These are phyloP conservation scores for Candida chauliodis DNA, from an alignment of 805 yeast genomes.

Conservation along the genomic window DNA sequence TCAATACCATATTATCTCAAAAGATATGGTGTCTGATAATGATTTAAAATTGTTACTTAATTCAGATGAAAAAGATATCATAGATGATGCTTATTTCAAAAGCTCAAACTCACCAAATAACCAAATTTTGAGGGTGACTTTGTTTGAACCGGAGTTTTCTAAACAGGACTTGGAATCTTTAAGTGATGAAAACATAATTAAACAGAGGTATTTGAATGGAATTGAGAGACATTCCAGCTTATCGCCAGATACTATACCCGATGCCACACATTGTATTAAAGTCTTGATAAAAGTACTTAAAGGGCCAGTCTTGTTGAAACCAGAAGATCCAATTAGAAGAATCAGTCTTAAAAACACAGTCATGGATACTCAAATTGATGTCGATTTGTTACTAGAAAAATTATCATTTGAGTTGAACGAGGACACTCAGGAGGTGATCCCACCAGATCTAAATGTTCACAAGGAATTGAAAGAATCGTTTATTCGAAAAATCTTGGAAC, in stretches of 20 bases:
- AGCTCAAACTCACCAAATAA: conserved; percentile 20
- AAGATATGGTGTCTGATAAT: conserved; percentile 21
- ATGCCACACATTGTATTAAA: conserved; percentile 53
- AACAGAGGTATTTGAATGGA: conserved; percentile 45
- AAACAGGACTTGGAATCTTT: conserved; percentile 42
- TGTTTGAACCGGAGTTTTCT: conserved; percentile 50
- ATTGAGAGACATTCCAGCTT: conserved; percentile 25
- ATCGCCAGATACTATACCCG: conserved; percentile 40
- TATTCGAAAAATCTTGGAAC: conserved; percentile 52
- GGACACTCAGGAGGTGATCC: conserved; percentile 35
- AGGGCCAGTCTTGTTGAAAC: conserved; percentile 55
- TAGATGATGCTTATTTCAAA: conserved; percentile 35
- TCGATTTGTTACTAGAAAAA: conserved; percentile 46
- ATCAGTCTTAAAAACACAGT: conserved; percentile 50
- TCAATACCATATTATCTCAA: conserved; percentile 32
- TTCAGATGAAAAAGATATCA: conserved; percentile 8
- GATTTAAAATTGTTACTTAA: conserved; percentile 21
- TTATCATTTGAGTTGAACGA: conserved; percentile 40
- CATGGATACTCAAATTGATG: conserved; percentile 56
- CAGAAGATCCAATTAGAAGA: conserved; percentile 48
- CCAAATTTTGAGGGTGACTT: conserved; percentile 47
- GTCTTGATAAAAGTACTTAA: conserved; percentile 61
- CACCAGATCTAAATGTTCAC: conserved; percentile 40
- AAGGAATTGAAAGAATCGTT: conserved; percentile 45
- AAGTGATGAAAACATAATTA: conserved; percentile 49